phyloP scores from a whole-genome alignment of 768 basidiomycete genomes.

The Fistulinella prunicolor region DNA sequence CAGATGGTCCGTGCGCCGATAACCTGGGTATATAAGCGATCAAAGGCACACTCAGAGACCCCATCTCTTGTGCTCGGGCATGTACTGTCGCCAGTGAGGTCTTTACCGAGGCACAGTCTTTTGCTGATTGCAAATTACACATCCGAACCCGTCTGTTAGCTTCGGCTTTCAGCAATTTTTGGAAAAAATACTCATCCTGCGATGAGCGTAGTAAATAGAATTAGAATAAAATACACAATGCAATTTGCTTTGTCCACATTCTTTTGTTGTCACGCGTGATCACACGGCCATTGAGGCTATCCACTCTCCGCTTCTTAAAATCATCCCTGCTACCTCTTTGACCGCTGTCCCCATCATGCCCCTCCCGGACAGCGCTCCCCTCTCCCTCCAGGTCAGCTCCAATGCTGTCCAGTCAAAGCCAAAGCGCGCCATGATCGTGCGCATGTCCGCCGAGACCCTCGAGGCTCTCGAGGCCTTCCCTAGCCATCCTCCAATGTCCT shows the following conservation, averaged over 20 bases:
- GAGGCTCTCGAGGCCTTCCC: conserved; percentile 57
- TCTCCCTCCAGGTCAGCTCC: conserved; percentile 59
- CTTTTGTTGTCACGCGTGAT: too few species aligned
- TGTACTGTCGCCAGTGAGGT: conserved; percentile 96
- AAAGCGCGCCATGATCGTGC: conserved; percentile 73
- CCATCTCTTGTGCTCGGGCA: conserved; percentile 93
- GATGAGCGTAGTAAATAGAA: not conserved
- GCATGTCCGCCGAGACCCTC: conserved; percentile 69
- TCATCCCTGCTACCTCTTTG: not conserved
- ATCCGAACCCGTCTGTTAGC: conserved; percentile 92
- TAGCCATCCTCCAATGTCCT: conserved; percentile 46
- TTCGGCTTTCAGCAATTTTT: conserved; percentile 93
- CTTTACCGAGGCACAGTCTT: conserved; percentile 91
- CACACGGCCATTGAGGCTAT: too few species aligned
- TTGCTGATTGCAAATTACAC: conserved; percentile 98
- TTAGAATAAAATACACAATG: too few species aligned
- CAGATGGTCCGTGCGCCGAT: conserved; percentile 19
- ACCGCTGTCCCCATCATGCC: conserved; percentile 49
- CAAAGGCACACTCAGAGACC: conserved; percentile 11
- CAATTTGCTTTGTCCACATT: too few species aligned
- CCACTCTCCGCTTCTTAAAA: not conserved
- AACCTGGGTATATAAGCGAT: conserved; percentile 10
- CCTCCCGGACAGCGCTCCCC: conserved; percentile 50
- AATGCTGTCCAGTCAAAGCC: conserved; percentile 54
- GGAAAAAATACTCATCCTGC: conserved; percentile 38